Evolutionary conservation across 352 stramenopile genomes (phyloP).

Genomic region (Halophytophthora polymorphica): DNA sequence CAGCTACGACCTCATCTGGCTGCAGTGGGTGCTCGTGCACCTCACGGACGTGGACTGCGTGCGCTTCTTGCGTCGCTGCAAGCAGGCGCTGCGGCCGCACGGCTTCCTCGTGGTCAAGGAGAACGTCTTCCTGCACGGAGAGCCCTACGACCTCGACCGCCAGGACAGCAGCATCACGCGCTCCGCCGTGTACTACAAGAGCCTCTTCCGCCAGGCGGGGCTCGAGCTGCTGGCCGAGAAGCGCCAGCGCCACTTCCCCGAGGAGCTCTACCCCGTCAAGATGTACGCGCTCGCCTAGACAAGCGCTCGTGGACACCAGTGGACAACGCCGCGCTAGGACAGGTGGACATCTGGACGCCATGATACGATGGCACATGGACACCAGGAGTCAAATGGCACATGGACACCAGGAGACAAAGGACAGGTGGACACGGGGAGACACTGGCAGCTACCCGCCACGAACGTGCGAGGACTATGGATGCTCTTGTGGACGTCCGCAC

Average conservation of each 20-base stretch:
- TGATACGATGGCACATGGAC: too few relatives aligned
- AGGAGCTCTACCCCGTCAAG: conserved; percentile 94
- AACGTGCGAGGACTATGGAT: too few relatives aligned
- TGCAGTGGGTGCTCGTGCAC: conserved; percentile 96
- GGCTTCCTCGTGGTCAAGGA: conserved; percentile 87
- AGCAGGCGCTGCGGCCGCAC: conserved; percentile 46
- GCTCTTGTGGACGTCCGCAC: too few relatives aligned
- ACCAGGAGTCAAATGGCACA: too few relatives aligned
- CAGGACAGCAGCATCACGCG: conserved; percentile 94
- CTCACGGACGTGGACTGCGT: conserved; percentile 95
- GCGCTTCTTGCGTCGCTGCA: conserved; percentile 89
- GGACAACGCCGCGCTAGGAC: too few relatives aligned
- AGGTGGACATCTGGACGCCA: too few relatives aligned
- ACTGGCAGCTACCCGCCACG: too few relatives aligned
- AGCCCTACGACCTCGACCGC: conserved; percentile 90
- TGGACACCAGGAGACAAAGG: too few relatives aligned
- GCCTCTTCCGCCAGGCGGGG: conserved; percentile 90
- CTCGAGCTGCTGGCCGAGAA: conserved; percentile 81
- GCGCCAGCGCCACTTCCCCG: conserved; percentile 91
- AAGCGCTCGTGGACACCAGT: neutral
- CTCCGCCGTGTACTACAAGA: conserved; percentile 87
- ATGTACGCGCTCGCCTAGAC: conserved; percentile 88
- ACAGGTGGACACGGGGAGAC: too few relatives aligned
- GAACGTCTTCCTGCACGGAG: conserved; percentile 77
- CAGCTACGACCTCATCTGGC: conserved; percentile 95